Base-by-base conservation (phyloP, 768 basidiomycete genomes). In the Coprinopsis strossmayeri region DNA sequence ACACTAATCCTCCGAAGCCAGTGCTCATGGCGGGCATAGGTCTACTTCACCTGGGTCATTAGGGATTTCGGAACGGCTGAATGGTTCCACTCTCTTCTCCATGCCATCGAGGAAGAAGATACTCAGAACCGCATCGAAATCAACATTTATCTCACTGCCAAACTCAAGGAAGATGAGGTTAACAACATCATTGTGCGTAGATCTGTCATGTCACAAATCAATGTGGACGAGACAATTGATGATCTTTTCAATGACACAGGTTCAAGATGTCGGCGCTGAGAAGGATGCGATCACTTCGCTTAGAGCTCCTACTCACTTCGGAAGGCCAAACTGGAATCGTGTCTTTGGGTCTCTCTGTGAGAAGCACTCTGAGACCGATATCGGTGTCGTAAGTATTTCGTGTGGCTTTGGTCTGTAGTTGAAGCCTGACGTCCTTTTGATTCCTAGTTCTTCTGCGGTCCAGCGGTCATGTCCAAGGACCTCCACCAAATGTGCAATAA, bases 21-120 rank as follows among this genome's bases (percentile, higher is more conserved):
- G n/a, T n/a, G n/a, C n/a, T n/a, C n/a, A n/a, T n/a, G n/a, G n/a
- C n/a, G n/a, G n/a, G 28, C 40, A 15, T 23, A 75, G 76, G 82
- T 90, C 41, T 91, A 91, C 73, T 91, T 94, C 63, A 89, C 88
- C 13, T 94, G 91, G 92, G 91, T 94, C 59, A 95, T 95, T 62
- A 86, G 90, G 57, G 91, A 94, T 64, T 92, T 91, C 59, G 88
- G 86, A 53, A 77, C 78, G 32, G 88, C 89, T 3, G 89, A 91
- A 62, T 92, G 89, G 89, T 95, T 96, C 81, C 91, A 94, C 67
- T 90, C 88, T 5, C 79, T 97, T 25, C 72, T 97, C 51, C 82
- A 89, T 56, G 93, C 94, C 18, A 88, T 95, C 55, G 93, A 96
- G 64, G 91, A 91, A 55, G 91, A 96, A 62, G 94, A 97, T 60